Conservation (phyloP, 192 early-diverging fungal species). For the Backusella macrospora region DNA sequence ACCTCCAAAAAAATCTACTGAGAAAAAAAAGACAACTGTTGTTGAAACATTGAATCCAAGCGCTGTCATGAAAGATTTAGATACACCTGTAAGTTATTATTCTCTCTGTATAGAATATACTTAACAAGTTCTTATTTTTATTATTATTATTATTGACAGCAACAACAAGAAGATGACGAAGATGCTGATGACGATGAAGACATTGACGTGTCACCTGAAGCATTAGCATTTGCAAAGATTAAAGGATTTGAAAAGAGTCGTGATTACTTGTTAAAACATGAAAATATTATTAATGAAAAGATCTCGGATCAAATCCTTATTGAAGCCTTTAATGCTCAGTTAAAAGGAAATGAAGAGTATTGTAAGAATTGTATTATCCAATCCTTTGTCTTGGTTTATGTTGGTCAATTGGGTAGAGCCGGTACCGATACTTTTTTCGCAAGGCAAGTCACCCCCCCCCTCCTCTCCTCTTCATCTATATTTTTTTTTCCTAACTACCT, state of each 20-base stretch:
- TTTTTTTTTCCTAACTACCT: not conserved
- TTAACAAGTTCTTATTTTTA: too few species aligned
- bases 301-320: conserved; percentile 85
- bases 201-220: conserved; percentile 54
- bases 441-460: too few species aligned
- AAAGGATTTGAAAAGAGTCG: conserved; percentile 61
- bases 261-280: conserved; percentile 70
- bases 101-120: too few species aligned
- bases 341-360: conserved; percentile 66
- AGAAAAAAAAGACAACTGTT: conserved; percentile 54
- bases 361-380: conserved; percentile 82
- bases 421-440: conserved; percentile 85
- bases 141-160: conserved; percentile 22
- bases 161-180: conserved; percentile 18
- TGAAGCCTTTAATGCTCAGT: conserved; percentile 78
- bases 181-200: conserved; percentile 54
- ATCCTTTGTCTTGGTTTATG: conserved; percentile 84
- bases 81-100: too few species aligned
- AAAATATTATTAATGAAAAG: conserved; percentile 67
- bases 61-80: conserved; percentile 40
- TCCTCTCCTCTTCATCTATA: too few species aligned
- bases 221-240: conserved; percentile 60
- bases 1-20: conserved; percentile 43
- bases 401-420: conserved; percentile 76
- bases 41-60: conserved; percentile 69